phyloP scores from a whole-genome alignment of 1,139 yeast genomes.

The Hemisphaericaspora xylofermentans region DNA sequence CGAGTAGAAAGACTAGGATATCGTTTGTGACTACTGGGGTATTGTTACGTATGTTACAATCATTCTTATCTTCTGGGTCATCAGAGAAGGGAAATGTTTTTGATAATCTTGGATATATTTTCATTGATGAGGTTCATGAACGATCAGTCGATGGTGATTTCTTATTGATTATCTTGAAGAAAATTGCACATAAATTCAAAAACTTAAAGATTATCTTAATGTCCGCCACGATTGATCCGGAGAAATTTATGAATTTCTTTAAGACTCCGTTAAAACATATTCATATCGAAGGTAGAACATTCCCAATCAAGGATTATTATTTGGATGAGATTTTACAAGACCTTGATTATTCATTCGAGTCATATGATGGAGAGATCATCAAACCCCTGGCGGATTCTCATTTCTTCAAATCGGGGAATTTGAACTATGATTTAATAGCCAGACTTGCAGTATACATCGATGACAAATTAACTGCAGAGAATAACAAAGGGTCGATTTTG shows the following conservation, averaged over 20 bases:
- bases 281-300: slow-evolving; percentile 91
- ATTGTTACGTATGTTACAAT: slow-evolving; percentile 77
- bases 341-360: slow-evolving; percentile 53
- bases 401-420: slow-evolving; percentile 61
- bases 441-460: slow-evolving; percentile 56
- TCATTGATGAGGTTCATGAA: slow-evolving; percentile 96
- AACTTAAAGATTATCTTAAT: slow-evolving; percentile 72
- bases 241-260: slow-evolving; percentile 68
- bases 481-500: slow-evolving; percentile 69
- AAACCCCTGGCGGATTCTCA: slow-evolving; percentile 62
- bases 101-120: slow-evolving; percentile 64
- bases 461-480: slow-evolving; percentile 34
- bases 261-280: slow-evolving; percentile 47
- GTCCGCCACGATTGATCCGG: slow-evolving; percentile 91
- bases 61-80: slow-evolving; percentile 21
- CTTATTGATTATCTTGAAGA: slow-evolving; percentile 71
- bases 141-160: slow-evolving; percentile 90
- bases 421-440: slow-evolving; percentile 72
- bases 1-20: slow-evolving; percentile 60
- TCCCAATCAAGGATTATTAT: slow-evolving; percentile 78
- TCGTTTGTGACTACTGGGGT: slow-evolving; percentile 94
- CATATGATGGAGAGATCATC: slow-evolving; percentile 41
- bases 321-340: slow-evolving; percentile 61
- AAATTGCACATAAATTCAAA: slow-evolving; percentile 45
- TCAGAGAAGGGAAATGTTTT: slow-evolving; percentile 23